Percentiles rank a stretch among this genome's conserved stretches.
These are phyloP conservation scores for Amylostereum areolatum DNA, from an alignment of 1,284 basidiomycete genomes.

Conservation along the genomic window DNA sequence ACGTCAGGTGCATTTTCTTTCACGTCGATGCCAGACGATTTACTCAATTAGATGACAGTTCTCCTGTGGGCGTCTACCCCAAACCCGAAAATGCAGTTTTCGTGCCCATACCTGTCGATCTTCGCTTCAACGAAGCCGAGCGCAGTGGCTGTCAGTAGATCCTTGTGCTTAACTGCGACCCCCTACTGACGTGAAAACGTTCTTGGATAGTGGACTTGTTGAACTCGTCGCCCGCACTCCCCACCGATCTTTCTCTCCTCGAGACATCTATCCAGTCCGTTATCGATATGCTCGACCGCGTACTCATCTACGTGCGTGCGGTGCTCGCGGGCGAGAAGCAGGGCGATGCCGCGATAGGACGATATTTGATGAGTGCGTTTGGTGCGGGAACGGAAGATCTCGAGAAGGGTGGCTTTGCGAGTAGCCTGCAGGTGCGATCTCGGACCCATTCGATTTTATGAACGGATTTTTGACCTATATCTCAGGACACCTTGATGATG, in stretches of 20 bases:
- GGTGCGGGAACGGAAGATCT: constrained; percentile 59
- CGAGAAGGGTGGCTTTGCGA: constrained; percentile 73
- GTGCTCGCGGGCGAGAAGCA: constrained; percentile 76
- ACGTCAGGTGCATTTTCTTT: constrained; percentile 59
- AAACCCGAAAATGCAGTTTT: constrained; percentile 93
- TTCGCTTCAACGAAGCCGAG: constrained; percentile 80
- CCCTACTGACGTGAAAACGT: neutral
- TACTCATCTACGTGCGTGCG: constrained; percentile 80
- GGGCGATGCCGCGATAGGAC: constrained; percentile 85
- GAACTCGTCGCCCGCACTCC: constrained; percentile 38
- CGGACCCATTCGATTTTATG: constrained; percentile 1
- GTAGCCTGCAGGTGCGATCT: constrained; percentile 59
- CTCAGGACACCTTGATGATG: constrained; percentile 88
- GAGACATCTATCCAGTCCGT: constrained; percentile 70
- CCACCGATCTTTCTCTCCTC: constrained; percentile 60
- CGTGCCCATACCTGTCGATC: constrained; percentile 77
- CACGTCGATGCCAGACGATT: too few species aligned
- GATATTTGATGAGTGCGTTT: constrained; percentile 90
- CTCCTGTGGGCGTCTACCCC: constrained; percentile 78
- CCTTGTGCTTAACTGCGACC: neutral
- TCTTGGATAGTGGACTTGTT: constrained; percentile 67
- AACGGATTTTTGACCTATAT: neutral
- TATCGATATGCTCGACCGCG: constrained; percentile 78
- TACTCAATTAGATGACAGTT: constrained; percentile 34
- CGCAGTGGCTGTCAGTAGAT: constrained; percentile 71